Evolutionary conservation across 2,329 filamentous ascomycete genomes (phyloP).

Genomic region (Fusarium brevicatenulatum): DNA sequence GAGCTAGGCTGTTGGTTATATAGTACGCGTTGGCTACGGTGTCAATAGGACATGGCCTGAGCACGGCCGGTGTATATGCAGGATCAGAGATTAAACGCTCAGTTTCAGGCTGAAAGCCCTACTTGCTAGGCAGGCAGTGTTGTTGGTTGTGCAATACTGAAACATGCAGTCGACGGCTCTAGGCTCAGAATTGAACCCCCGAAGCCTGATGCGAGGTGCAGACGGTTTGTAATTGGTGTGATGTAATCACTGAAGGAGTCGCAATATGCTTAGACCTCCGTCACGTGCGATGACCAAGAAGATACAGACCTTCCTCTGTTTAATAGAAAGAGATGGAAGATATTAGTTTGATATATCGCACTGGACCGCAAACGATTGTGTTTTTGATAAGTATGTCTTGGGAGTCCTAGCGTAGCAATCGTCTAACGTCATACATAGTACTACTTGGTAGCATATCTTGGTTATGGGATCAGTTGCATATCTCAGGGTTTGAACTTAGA

Average conservation of each 20-base stretch:
- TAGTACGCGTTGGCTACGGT: constrained; percentile 3
- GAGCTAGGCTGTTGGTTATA: not conserved
- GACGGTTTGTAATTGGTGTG: constrained; percentile 11
- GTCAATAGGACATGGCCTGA: constrained; percentile 9
- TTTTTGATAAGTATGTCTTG: not conserved
- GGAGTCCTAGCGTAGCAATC: not conserved
- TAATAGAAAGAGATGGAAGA: not conserved
- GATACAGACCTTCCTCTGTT: not conserved
- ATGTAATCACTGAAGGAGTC: constrained; percentile 6
- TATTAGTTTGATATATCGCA: not conserved
- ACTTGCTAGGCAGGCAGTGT: not conserved
- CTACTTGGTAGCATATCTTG: not conserved
- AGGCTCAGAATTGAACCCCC: constrained; percentile 1
- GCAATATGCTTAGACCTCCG: not conserved
- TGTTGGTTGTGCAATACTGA: constrained; percentile 7
- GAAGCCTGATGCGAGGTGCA: constrained; percentile 4
- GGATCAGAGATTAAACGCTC: constrained; percentile 2
- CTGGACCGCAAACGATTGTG: not conserved
- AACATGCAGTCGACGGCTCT: not conserved
- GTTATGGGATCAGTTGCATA: constrained; percentile 18
- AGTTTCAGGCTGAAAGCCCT: not conserved
- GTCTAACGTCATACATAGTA: constrained; percentile 25
- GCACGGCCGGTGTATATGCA: constrained; percentile 5
- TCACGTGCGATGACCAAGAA: constrained; percentile 19
- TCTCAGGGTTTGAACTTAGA: not conserved